Evolutionary conservation across 345 rosid genomes (phyloP), one percentile per base, ranked within the genome.

Genomic region (Melastoma malabathricum): DNA sequence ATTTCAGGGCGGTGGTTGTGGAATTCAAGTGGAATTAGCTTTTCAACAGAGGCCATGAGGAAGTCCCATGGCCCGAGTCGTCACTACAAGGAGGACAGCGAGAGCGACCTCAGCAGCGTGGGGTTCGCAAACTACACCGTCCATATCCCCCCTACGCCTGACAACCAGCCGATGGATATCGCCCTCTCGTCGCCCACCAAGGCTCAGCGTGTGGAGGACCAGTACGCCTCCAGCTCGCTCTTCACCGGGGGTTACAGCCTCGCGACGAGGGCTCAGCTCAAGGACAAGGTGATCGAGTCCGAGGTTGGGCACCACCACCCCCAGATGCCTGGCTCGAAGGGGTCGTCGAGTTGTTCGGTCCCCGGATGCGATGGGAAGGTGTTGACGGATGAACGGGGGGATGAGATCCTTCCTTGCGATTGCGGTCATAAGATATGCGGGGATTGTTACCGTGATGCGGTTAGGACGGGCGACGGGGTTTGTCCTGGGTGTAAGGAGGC

Each of bases 91-190:
- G 80, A 69, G 4, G 83, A 77, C 54, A 53, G 61, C 6, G 77
- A 72, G n/a, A 75, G 75, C 50, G 86, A 81, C 23, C 46, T 67
- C 17, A 63, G 74, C 51, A 61, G 65, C 12, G 48, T 41, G 4
- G 83, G 79, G 12, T 69, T 46, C 48, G 50, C 60, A 1, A 62
- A 48, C 2, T 87, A 83, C 71, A 65, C 69, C 1, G 82, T 87
- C 51, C 63, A 66, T 1, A 43, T 87, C 6, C 89, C 87, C 2
- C 68, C 57, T 25, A 83, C 96, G 3, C 96, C 96, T 0, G 89
- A 87, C 59, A 72, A 83, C 55, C 75, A 60, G 20, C 54, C 73
- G 1, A 39, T 29, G 17, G 60, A 64, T 8, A 25, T 63, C 55
- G 66, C 73, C 43, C 46, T 64, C 16, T 25, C 48, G 41, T 59